phyloP scores from a whole-genome alignment of 2,329 filamentous ascomycete species.

The Xylaria hypoxylon region DNA sequence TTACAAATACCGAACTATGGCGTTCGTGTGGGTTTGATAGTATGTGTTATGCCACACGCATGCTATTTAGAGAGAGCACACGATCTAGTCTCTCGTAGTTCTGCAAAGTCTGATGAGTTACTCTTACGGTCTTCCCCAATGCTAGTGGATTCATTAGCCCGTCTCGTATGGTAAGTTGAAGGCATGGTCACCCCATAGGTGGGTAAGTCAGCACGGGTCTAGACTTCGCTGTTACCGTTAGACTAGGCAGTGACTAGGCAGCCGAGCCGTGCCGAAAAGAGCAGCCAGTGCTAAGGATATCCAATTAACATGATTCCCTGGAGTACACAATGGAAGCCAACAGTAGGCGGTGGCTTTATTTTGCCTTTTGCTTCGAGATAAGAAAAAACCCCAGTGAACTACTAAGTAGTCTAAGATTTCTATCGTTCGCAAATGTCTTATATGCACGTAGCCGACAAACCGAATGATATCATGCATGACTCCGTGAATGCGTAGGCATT shows the following conservation, averaged over 20 bases:
- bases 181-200: background rate
- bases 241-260: background rate
- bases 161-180: background rate
- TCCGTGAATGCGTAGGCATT: background rate
- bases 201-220: background rate
- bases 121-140: conserved; percentile 4
- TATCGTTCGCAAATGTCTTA: background rate
- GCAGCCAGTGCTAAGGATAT: background rate
- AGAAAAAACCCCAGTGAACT: background rate
- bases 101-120: conserved; percentile 11
- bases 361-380: background rate
- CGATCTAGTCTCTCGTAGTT: background rate
- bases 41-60: conserved; percentile 1
- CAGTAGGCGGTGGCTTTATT: background rate
- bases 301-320: background rate
- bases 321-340: background rate
- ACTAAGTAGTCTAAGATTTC: background rate
- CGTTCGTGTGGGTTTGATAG: background rate
- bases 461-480: conserved; percentile 9
- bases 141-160: conserved; percentile 5
- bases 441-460: conserved; percentile 10
- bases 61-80: conserved; percentile 1
- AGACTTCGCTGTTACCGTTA: conserved; percentile 8
- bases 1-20: conserved; percentile 1
- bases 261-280: conserved; percentile 13